These are phyloP conservation scores for Apiospora arundinis DNA, from an alignment of 2,329 filamentous ascomycete genomes.

Conservation along the genomic window DNA sequence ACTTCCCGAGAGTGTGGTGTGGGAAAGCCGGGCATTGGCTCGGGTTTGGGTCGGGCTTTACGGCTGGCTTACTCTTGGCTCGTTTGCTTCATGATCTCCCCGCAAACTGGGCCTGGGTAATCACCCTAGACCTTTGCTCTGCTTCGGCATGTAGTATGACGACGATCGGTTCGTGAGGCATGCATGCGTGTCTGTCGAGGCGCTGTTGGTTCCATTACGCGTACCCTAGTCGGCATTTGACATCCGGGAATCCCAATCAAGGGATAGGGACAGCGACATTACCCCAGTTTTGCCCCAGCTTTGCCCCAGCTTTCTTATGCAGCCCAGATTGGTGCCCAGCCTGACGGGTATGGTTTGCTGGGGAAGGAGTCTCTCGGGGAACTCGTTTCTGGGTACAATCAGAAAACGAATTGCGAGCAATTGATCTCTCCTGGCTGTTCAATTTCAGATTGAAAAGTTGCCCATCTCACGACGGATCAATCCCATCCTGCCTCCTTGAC, in stretches of 20 bases:
- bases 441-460: background rate
- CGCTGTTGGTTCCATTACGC: background rate
- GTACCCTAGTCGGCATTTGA: background rate
- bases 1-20: conserved; percentile 8
- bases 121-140: background rate
- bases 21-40: conserved; percentile 5
- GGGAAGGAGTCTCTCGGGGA: background rate
- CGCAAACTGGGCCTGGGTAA: background rate
- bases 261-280: background rate
- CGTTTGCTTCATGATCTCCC: background rate
- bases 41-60: background rate
- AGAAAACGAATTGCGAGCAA: too few relatives aligned
- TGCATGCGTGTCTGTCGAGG: background rate
- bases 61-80: background rate
- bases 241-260: background rate
- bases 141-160: background rate
- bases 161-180: background rate
- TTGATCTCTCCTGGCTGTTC: background rate
- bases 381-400: too few relatives aligned
- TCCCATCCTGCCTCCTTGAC: background rate
- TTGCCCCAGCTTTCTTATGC: conserved; percentile 1
- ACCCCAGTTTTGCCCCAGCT: conserved; percentile 8
- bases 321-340: background rate
- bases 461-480: background rate
- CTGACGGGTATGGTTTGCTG: background rate